Evolutionary conservation across 352 stramenopile species (phyloP).

Genomic region (Saprolegnia diclina): DNA sequence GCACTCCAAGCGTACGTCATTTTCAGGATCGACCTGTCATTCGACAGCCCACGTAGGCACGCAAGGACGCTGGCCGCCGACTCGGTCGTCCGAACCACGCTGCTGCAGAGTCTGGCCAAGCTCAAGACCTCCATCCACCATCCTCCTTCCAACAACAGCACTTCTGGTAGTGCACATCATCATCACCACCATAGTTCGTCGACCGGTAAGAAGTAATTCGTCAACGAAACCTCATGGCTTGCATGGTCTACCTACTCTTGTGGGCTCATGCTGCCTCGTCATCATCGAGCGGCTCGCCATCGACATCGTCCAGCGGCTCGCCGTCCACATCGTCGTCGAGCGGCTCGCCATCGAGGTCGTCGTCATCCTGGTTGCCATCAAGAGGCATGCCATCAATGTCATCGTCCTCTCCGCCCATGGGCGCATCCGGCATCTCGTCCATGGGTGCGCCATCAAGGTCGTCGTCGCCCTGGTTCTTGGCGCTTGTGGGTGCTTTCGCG

Average conservation of each 20-base stretch:
- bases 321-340: slow-evolving; percentile 37
- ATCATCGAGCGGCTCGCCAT: slow-evolving; percentile 36
- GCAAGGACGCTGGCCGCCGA: not conserved
- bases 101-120: not conserved
- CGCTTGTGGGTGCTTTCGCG: too few relatives aligned
- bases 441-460: slow-evolving; percentile 30
- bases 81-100: not conserved
- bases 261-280: too few relatives aligned
- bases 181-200: too few relatives aligned
- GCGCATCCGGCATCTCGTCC: too few relatives aligned
- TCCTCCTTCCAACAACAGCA: too few relatives aligned
- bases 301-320: slow-evolving; percentile 42
- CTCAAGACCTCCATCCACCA: not conserved
- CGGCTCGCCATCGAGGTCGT: slow-evolving; percentile 35
- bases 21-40: not conserved
- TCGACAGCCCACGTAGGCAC: not conserved
- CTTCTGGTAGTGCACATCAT: too few relatives aligned
- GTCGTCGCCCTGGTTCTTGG: not conserved
- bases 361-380: slow-evolving; percentile 16
- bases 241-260: too few relatives aligned
- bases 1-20: not conserved
- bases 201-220: too few relatives aligned
- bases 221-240: too few relatives aligned
- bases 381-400: slow-evolving; percentile 39
- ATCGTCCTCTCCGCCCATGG: slow-evolving; percentile 25